Conservation (phyloP, 2,329 filamentous ascomycete species). For the Aspergillus quadricinctus region DNA sequence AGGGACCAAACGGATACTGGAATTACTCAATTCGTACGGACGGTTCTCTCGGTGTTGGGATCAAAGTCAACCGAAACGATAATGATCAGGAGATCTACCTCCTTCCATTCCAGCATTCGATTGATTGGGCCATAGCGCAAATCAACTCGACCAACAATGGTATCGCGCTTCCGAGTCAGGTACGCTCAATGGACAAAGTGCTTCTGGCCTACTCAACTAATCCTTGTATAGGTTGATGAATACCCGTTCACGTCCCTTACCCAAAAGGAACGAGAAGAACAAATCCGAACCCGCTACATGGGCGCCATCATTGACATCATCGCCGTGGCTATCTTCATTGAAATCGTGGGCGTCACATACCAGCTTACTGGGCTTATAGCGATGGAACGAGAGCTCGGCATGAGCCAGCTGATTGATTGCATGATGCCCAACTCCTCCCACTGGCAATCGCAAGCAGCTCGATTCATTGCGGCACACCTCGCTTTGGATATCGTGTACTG, state of each 20-base stretch:
- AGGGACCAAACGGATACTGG: constrained; percentile 66
- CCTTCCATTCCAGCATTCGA: constrained; percentile 71
- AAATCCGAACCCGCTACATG: constrained; percentile 68
- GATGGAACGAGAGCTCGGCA: constrained; percentile 77
- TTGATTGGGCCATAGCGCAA: constrained; percentile 67
- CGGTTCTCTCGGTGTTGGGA: constrained; percentile 60
- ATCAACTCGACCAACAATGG: constrained; percentile 45
- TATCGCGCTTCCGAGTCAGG: constrained; percentile 37
- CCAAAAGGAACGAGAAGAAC: constrained; percentile 59
- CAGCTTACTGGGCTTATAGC: constrained; percentile 84
- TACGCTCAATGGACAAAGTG: constrained; percentile 6
- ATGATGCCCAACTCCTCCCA: constrained; percentile 76
- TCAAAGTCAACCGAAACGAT: constrained; percentile 59
- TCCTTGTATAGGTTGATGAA: constrained; percentile 45
- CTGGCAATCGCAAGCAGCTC: constrained; percentile 73
- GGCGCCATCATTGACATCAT: constrained; percentile 69
- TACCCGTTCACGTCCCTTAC: constrained; percentile 74
- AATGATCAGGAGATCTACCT: constrained; percentile 77
- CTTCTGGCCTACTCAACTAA: constrained; percentile 5
- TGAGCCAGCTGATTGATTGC: constrained; percentile 82
- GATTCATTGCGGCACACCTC: constrained; percentile 74
- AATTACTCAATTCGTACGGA: constrained; percentile 83
- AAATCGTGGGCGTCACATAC: constrained; percentile 76
- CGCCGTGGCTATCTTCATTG: constrained; percentile 73
- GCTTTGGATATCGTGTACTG: constrained; percentile 76